Conservation (phyloP, 805 yeast genomes). For the Teunomyces barrocoloradensis region DNA sequence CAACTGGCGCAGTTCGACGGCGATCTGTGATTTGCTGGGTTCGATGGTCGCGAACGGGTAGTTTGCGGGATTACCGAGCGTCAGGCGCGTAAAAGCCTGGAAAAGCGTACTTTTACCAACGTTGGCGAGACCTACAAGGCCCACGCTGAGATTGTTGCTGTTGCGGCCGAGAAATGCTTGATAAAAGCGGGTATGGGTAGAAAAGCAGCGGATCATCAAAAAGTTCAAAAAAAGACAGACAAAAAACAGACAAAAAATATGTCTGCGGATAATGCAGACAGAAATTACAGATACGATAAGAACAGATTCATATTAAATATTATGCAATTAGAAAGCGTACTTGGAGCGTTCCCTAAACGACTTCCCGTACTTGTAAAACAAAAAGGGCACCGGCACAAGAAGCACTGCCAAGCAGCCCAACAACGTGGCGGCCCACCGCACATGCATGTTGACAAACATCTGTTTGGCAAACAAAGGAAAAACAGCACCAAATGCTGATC, state of each 20-base stretch:
- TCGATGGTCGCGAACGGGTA: slow-evolving; percentile 77
- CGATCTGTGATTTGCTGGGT: slow-evolving; percentile 51
- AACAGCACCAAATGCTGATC: slow-evolving; percentile 58
- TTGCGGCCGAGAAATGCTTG: slow-evolving; percentile 29
- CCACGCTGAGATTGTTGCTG: slow-evolving; percentile 37
- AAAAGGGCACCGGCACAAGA: slow-evolving; percentile 55
- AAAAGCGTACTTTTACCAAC: slow-evolving; percentile 49
- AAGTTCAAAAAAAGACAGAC: background rate
- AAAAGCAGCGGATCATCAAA: background rate
- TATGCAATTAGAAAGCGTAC: slow-evolving; percentile 9
- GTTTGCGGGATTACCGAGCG: slow-evolving; percentile 51
- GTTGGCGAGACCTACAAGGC: slow-evolving; percentile 59
- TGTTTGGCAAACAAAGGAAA: slow-evolving; percentile 59
- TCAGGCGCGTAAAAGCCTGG: slow-evolving; percentile 57
- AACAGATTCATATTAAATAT: background rate
- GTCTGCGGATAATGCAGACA: too few species aligned
- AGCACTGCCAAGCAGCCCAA: slow-evolving; percentile 51
- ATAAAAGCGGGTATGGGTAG: background rate
- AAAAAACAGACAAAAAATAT: background rate
- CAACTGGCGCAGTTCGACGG: slow-evolving; percentile 30
- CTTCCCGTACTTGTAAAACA: slow-evolving; percentile 49
- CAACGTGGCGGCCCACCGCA: slow-evolving; percentile 54
- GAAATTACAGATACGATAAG: too few species aligned
- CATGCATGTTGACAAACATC: slow-evolving; percentile 49
- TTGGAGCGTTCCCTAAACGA: slow-evolving; percentile 17